These are phyloP conservation scores for Lineolata rhizophorae DNA, from an alignment of 495 filamentous ascomycete genomes.

Conservation along the genomic window DNA sequence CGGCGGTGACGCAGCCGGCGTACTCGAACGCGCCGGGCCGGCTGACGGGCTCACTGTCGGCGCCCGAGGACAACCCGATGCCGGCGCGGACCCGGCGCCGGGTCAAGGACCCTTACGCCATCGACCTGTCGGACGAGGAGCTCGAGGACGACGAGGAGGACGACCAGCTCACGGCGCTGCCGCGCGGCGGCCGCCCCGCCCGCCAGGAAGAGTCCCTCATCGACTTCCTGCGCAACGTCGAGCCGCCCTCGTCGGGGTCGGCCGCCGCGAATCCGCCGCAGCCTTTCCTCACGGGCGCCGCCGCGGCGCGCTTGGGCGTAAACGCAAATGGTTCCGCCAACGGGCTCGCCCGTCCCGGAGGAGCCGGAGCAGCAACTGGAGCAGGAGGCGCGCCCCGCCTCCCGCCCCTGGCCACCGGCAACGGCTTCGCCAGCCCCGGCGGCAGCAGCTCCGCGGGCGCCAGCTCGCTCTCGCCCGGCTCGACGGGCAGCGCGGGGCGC, in stretches of 20 bases:
- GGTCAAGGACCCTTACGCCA: slow-evolving; percentile 74
- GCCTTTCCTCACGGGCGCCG: slow-evolving; percentile 18
- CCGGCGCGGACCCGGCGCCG: slow-evolving; percentile 46
- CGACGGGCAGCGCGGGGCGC: background rate
- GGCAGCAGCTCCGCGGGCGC: background rate
- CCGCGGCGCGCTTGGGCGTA: slow-evolving; percentile 12
- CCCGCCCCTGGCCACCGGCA: too few species aligned
- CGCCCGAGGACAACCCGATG: slow-evolving; percentile 4
- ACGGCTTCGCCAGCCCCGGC: background rate
- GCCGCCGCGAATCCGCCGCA: slow-evolving; percentile 25
- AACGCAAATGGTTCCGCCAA: slow-evolving; percentile 1
- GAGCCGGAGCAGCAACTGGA: too few species aligned
- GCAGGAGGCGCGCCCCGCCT: too few species aligned
- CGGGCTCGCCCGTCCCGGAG: background rate
- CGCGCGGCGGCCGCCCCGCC: slow-evolving; percentile 13
- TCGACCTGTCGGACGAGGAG: slow-evolving; percentile 70
- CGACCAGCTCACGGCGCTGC: slow-evolving; percentile 28
- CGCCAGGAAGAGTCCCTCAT: slow-evolving; percentile 46
- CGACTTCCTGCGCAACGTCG: slow-evolving; percentile 71
- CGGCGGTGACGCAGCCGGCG: slow-evolving; percentile 9
- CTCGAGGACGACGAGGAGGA: slow-evolving; percentile 39
- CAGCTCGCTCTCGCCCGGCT: background rate
- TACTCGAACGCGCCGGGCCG: slow-evolving; percentile 10
- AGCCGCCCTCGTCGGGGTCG: slow-evolving; percentile 48
- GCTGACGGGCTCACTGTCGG: slow-evolving; percentile 7